Conservation (phyloP, 2,329 filamentous ascomycete genomes). For the Fusarium staphyleae region DNA sequence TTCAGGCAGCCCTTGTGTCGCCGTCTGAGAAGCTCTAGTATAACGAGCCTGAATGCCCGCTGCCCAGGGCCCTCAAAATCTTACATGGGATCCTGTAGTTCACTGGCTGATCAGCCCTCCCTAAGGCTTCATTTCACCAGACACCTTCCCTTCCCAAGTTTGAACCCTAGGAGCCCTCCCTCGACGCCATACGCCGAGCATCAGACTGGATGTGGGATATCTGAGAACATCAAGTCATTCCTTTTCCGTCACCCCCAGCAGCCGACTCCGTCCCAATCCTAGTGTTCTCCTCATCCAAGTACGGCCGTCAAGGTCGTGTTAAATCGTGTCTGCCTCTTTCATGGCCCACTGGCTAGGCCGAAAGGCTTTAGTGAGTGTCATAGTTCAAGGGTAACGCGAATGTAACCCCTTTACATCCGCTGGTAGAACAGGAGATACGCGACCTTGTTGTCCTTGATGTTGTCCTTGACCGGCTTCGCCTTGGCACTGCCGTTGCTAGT, state of each 20-base stretch:
- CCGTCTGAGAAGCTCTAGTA: constrained; percentile 15
- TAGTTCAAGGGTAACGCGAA: constrained; percentile 11
- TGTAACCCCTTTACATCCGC: constrained; percentile 59
- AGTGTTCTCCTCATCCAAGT: constrained; percentile 40
- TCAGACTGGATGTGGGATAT: constrained; percentile 36
- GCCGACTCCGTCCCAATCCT: constrained; percentile 37
- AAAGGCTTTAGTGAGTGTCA: constrained; percentile 27
- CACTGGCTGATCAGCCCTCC: constrained; percentile 24
- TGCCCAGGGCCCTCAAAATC: constrained; percentile 14
- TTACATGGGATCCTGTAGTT: constrained; percentile 22
- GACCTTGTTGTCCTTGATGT: constrained; percentile 90
- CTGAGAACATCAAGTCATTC: constrained; percentile 28
- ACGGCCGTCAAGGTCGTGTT: constrained; percentile 38
- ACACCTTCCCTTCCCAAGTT: constrained; percentile 13
- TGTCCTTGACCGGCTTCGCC: constrained; percentile 66
- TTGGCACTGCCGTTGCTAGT: constrained; percentile 61
- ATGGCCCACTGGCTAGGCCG: constrained; percentile 18
- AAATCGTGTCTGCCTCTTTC: constrained; percentile 33
- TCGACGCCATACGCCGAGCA: constrained; percentile 43
- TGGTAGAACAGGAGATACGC: constrained; percentile 98
- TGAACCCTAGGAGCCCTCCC: constrained; percentile 32
- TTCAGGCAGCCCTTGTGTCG: constrained; percentile 22
- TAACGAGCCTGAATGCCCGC: constrained; percentile 14
- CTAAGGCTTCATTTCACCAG: constrained; percentile 25
- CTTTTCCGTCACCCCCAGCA: constrained; percentile 33